Percentiles rank a stretch among this genome's conserved stretches.
phyloP scores from a whole-genome alignment of 2,329 filamentous ascomycete species.

The Simplicillium aogashimaense region DNA sequence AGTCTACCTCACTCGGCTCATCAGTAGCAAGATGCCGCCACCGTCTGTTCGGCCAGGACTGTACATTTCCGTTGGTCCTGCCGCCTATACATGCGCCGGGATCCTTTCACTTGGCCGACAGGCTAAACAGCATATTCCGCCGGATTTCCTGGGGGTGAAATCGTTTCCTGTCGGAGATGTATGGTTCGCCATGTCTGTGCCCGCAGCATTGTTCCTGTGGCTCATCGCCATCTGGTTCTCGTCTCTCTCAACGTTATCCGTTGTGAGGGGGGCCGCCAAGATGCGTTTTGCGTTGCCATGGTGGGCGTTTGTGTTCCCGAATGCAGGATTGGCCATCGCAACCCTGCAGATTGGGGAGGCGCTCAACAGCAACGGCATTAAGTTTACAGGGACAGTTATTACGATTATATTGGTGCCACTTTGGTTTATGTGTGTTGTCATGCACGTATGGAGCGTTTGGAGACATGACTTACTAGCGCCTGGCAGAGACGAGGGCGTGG shows the following conservation, averaged over 20 bases:
- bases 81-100: constrained; percentile 33
- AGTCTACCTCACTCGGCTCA: constrained; percentile 33
- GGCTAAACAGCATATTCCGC: constrained; percentile 10
- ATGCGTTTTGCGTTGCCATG: constrained; percentile 38
- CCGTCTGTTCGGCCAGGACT: constrained; percentile 39
- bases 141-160: constrained; percentile 13
- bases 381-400: constrained; percentile 37
- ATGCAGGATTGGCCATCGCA: constrained; percentile 45
- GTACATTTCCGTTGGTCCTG: constrained; percentile 45
- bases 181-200: constrained; percentile 32
- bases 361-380: constrained; percentile 33
- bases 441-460: constrained; percentile 32
- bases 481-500: constrained; percentile 43
- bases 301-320: constrained; percentile 42
- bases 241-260: constrained; percentile 25
- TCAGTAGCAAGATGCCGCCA: constrained; percentile 36
- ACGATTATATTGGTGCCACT: constrained; percentile 37
- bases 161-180: constrained; percentile 17
- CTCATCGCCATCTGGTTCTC: constrained; percentile 45
- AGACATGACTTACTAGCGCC: constrained; percentile 36
- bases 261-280: constrained; percentile 22
- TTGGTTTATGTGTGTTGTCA: constrained; percentile 37
- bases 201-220: constrained; percentile 39
- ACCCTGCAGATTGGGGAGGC: constrained; percentile 40
- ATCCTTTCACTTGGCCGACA: constrained; percentile 35